These are phyloP conservation scores for Toxoplasma gondii DNA, from an alignment of 169 alveolate genomes.

Conservation along the genomic window DNA sequence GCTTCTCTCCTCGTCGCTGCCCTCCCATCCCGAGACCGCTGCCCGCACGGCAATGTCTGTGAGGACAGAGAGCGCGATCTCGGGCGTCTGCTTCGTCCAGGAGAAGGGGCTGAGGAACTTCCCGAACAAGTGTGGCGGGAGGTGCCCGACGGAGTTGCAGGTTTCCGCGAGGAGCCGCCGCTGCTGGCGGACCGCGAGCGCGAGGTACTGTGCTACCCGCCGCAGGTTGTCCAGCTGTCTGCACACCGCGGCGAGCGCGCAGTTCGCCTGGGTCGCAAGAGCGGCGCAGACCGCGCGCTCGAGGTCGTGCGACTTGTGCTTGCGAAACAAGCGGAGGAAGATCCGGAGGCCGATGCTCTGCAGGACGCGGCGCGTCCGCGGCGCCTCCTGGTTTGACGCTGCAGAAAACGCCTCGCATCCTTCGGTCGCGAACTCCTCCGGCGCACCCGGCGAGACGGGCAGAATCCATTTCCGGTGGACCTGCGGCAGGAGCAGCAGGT, in stretches of 20 bases:
- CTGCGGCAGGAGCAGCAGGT: constrained; percentile 15
- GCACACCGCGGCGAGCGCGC: neutral
- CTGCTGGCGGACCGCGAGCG: neutral
- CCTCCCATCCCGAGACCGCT: neutral
- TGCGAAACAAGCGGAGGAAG: neutral
- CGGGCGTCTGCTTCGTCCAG: neutral
- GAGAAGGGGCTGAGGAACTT: neutral
- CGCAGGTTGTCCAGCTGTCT: constrained; percentile 24
- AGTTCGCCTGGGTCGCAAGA: neutral
- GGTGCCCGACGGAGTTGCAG: neutral
- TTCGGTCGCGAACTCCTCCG: neutral
- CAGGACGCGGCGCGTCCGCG: neutral
- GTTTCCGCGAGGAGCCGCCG: constrained; percentile 1
- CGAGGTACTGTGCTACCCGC: neutral
- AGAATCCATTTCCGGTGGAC: neutral
- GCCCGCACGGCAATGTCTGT: neutral
- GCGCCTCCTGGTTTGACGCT: neutral
- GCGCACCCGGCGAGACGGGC: constrained; percentile 13
- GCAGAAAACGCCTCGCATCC: neutral
- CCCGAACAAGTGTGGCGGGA: neutral
- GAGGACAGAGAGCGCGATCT: neutral
- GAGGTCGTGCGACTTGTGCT: neutral
- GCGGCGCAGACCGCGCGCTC: constrained; percentile 17
- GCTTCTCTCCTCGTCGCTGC: neutral
- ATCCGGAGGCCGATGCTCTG: neutral